Conservation (phyloP, 257 asterid species). For the Solanum pinnatisectum region DNA sequence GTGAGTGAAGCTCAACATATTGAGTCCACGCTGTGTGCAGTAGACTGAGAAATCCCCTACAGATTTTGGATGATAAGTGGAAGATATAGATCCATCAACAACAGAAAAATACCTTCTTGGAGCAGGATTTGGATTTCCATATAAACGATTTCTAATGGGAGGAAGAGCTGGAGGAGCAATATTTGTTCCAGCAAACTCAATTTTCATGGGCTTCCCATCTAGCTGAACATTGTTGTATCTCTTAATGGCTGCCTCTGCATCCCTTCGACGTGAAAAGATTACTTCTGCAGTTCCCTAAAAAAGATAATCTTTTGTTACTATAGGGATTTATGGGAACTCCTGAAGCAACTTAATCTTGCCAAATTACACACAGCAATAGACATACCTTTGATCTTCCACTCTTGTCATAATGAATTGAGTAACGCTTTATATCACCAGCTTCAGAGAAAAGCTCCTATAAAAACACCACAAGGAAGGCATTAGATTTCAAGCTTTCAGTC, state of each 20-base stretch:
- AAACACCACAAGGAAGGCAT: background rate
- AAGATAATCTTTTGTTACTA: slow-evolving; percentile 4
- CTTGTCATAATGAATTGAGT: slow-evolving; percentile 69
- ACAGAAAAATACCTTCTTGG: slow-evolving; percentile 25
- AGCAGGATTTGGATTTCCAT: slow-evolving; percentile 18
- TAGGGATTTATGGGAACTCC: background rate
- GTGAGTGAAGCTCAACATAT: background rate
- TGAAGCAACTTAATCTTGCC: background rate
- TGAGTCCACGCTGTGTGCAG: background rate
- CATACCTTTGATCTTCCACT: slow-evolving; percentile 96
- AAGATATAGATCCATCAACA: background rate
- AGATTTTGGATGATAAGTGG: background rate
- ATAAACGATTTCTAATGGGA: slow-evolving; percentile 10
- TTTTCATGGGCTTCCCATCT: slow-evolving; percentile 66
- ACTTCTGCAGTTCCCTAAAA: slow-evolving; percentile 93
- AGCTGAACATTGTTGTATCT: slow-evolving; percentile 58
- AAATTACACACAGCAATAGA: background rate
- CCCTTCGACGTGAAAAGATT: slow-evolving; percentile 49
- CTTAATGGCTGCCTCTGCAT: slow-evolving; percentile 59
- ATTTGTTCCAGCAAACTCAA: slow-evolving; percentile 52
- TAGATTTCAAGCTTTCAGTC: background rate
- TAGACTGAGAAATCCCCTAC: background rate
- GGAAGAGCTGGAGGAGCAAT: slow-evolving; percentile 13
- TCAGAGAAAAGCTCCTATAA: slow-evolving; percentile 86
- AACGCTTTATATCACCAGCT: slow-evolving; percentile 84